Conservation (phyloP, 345 rosid genomes). For the Sonneratia caseolaris region DNA sequence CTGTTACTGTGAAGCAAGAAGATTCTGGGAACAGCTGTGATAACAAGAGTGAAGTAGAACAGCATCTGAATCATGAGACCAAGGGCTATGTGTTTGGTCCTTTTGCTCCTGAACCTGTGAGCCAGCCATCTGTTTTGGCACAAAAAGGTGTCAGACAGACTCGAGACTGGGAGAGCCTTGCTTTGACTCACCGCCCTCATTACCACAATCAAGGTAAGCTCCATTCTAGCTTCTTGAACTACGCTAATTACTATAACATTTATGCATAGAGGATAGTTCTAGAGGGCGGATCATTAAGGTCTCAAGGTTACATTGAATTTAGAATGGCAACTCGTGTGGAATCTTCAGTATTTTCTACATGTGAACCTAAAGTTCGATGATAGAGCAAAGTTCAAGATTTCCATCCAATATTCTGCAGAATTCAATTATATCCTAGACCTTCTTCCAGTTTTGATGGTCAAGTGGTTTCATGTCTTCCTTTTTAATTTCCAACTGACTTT, state of each 20-base stretch:
- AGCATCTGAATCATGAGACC: slow-evolving; percentile 17
- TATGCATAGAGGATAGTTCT: too few relatives aligned
- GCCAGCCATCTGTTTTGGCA: slow-evolving; percentile 10
- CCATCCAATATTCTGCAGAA: neutral
- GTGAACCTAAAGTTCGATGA: neutral
- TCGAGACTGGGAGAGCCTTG: slow-evolving; percentile 39
- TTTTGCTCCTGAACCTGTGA: slow-evolving; percentile 27
- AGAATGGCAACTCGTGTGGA: neutral
- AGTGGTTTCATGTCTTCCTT: neutral
- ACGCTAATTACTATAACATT: neutral
- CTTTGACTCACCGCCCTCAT: slow-evolving; percentile 40
- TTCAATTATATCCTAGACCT: neutral
- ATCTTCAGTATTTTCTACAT: neutral
- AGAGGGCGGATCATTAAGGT: too few relatives aligned
- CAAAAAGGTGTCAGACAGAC: slow-evolving; percentile 20
- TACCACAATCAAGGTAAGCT: slow-evolving; percentile 61
- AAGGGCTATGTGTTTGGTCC: slow-evolving; percentile 48
- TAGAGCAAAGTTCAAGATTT: neutral
- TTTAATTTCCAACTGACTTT: neutral
- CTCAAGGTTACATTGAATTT: too few relatives aligned
- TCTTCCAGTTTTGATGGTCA: too few relatives aligned
- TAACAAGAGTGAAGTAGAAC: slow-evolving; percentile 18
- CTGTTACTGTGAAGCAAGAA: slow-evolving; percentile 11
- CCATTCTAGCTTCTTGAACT: neutral
- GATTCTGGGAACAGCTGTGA: slow-evolving; percentile 11